Base-by-base conservation (phyloP, 768 basidiomycete genomes). In the Tylopilus subfusipes region DNA sequence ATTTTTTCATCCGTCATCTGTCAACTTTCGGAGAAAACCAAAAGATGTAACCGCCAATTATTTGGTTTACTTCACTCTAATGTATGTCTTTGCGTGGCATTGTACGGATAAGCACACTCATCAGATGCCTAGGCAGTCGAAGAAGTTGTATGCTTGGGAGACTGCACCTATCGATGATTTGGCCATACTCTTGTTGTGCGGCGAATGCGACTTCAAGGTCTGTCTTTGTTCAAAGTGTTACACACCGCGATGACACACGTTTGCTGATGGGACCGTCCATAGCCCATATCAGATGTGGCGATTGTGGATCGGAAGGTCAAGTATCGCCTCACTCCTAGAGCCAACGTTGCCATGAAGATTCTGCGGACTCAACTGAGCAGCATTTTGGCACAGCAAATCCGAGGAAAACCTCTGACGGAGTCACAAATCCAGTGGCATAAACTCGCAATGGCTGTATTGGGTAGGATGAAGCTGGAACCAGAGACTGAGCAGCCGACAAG, bases 121-220 rank as follows among this genome's bases (percentile, higher is more conserved):
- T 43, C 12, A 24, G 24, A 42, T 48, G 30, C 55, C 43, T 50
- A 93, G 93, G 92, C 93, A 93, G 66, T 95, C 94, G 8, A 97
- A 93, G 73, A 93, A 84, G 68, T 72, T 95, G 25, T 96, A 92
- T 71, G 90, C 82, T 18, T 97, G 93, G 93, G 96, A 98, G 70
- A 93, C 88, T 0, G 85, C 91, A 7, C 90, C 93, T 6, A 82
- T 90, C 9, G 90, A 97, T 58, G 91, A 96, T 60, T 69, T 90
- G 25, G 82, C 91, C 5, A 68, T 98, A 48, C 65, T 92, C 25
- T 75, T 98, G 18, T 73, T 98, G 1, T 98, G 94, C 55, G 96
- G 96, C 10, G 96, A 98, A 57, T 76, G 80, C 22, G 96, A 98
- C 53, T 87, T 90, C 75, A 94, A 88, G 82, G 93, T 84, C 68